A percentile compares a stretch with the other conserved stretches of the same genome.
These are phyloP conservation scores for Pelargonium nanum DNA, from an alignment of 345 rosid genomes.

Conservation along the genomic window DNA sequence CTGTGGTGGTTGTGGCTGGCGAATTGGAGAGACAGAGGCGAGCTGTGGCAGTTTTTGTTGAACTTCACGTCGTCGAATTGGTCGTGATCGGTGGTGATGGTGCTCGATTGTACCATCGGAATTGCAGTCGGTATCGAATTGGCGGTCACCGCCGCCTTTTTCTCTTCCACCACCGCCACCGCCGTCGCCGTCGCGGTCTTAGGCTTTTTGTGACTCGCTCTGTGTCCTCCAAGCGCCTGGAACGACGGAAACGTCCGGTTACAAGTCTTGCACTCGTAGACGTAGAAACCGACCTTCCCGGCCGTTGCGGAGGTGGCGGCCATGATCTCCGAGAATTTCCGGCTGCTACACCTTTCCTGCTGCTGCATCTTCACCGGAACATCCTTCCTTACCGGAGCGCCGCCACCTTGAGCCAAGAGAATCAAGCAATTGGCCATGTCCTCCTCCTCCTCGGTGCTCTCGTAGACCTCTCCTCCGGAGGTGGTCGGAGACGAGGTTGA, in stretches of 20 bases:
- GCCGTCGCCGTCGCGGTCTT: constrained; percentile 19
- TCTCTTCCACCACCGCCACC: constrained; percentile 16
- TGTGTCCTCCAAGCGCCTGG: constrained; percentile 95
- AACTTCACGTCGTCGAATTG: background rate
- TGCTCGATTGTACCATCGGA: background rate
- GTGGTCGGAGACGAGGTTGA: constrained; percentile 12
- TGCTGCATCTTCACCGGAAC: constrained; percentile 1
- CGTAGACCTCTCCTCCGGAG: constrained; percentile 9
- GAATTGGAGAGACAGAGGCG: constrained; percentile 28
- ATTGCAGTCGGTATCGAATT: background rate
- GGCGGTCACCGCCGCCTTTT: constrained; percentile 8
- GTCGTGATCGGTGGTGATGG: background rate
- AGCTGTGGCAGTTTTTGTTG: constrained; percentile 11
- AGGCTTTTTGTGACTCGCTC: constrained; percentile 88
- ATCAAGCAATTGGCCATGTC: constrained; percentile 88
- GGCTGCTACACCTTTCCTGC: constrained; percentile 4
- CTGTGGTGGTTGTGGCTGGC: constrained; percentile 13
- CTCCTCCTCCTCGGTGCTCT: constrained; percentile 68
- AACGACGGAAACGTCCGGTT: constrained; percentile 76
- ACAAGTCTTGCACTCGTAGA: constrained; percentile 89
- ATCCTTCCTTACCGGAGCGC: constrained; percentile 2
- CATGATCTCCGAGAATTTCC: constrained; percentile 24
- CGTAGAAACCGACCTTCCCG: constrained; percentile 41
- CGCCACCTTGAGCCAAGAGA: constrained; percentile 63
- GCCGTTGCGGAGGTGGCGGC: constrained; percentile 9